These are phyloP conservation scores for Clitopilus passeckerianus DNA, from an alignment of 768 basidiomycete genomes.

Conservation along the genomic window DNA sequence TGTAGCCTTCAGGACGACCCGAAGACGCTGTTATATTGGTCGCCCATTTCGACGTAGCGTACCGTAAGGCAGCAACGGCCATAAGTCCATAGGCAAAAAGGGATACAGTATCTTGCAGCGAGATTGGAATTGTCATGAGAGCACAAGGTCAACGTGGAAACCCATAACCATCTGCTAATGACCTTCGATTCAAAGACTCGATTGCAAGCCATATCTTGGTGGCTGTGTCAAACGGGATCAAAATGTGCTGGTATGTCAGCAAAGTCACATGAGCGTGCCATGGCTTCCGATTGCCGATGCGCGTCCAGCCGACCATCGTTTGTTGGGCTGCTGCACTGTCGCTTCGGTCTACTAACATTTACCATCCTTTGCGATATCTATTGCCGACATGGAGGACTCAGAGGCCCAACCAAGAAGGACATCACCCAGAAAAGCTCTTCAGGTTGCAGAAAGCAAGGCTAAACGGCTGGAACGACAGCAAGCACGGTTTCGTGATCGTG, in stretches of 20 bases:
- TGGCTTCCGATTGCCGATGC: neutral
- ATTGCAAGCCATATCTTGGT: neutral
- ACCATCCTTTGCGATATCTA: neutral
- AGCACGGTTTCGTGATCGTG: slow-evolving; percentile 63
- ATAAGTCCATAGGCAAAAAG: no score
- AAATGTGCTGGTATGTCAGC: neutral
- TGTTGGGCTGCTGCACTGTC: neutral
- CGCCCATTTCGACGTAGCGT: neutral
- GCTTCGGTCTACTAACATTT: neutral
- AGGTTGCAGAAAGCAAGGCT: slow-evolving; percentile 55
- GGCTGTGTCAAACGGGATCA: neutral
- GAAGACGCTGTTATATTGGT: neutral
- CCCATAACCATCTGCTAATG: neutral
- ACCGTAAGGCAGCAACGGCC: neutral
- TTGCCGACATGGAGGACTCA: slow-evolving; percentile 3
- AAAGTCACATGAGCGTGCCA: neutral
- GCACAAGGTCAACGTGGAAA: neutral
- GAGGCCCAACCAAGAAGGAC: neutral
- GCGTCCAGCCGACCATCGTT: neutral
- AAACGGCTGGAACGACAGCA: slow-evolving; percentile 59
- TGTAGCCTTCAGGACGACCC: slow-evolving; percentile 24
- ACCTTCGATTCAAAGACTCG: neutral
- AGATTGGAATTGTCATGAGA: neutral
- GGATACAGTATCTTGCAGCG: no score
- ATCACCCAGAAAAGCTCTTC: slow-evolving; percentile 4